These are phyloP conservation scores for Perkinsus marinus DNA, from an alignment of 169 alveolate species.

Conservation along the genomic window DNA sequence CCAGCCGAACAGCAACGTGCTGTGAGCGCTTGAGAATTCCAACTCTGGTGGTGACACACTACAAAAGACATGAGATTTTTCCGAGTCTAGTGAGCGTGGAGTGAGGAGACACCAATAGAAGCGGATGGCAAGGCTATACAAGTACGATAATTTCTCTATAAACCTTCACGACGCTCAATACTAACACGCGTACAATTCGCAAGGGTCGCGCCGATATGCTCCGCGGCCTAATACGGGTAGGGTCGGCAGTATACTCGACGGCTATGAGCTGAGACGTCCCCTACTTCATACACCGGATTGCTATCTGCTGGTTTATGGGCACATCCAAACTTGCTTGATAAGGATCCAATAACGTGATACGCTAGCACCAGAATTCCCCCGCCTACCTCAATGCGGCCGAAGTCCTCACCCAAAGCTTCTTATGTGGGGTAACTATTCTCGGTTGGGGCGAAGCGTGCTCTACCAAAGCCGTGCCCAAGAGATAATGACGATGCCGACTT, in stretches of 20 bases:
- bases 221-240: too few relatives aligned
- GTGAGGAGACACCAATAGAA: too few relatives aligned
- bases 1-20: neutral
- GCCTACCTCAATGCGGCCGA: neutral
- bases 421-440: neutral
- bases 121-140: too few relatives aligned
- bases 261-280: too few relatives aligned
- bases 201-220: too few relatives aligned
- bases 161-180: too few relatives aligned
- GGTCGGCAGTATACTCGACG: too few relatives aligned
- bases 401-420: neutral
- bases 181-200: too few relatives aligned
- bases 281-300: neutral
- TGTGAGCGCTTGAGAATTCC: neutral
- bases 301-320: neutral
- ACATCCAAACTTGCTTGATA: neutral
- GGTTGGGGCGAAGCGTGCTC: neutral
- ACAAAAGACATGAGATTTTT: neutral
- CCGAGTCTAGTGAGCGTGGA: too few relatives aligned
- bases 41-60: neutral
- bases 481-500: neutral
- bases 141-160: too few relatives aligned
- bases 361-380: too few relatives aligned
- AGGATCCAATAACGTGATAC: neutral
- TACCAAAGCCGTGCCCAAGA: neutral